phyloP scores from a whole-genome alignment of 768 basidiomycete genomes.

The Suillus bovinus region DNA sequence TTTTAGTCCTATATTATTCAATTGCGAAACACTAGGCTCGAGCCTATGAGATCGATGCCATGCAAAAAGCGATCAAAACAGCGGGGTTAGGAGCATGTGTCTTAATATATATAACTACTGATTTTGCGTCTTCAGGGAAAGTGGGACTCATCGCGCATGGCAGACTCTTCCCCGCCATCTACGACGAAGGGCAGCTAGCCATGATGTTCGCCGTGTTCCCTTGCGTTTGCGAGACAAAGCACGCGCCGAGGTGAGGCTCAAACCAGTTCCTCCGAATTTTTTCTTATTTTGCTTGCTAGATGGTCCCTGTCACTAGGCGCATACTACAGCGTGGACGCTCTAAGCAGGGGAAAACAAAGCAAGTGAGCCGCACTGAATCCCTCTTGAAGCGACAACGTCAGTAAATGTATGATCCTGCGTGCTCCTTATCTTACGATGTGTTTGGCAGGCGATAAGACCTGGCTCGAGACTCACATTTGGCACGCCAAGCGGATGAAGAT shows the following conservation, averaged over 20 bases:
- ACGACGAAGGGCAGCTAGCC: slow-evolving; percentile 90
- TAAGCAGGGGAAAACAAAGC: slow-evolving; percentile 63
- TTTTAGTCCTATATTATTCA: not conserved
- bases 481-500: slow-evolving; percentile 97
- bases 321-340: slow-evolving; percentile 47
- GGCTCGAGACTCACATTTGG: slow-evolving; percentile 98
- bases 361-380: slow-evolving; percentile 54
- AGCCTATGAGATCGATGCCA: slow-evolving; percentile 86
- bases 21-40: slow-evolving; percentile 56
- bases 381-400: slow-evolving; percentile 77
- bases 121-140: slow-evolving; percentile 43
- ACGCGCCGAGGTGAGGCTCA: slow-evolving; percentile 63
- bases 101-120: not conserved
- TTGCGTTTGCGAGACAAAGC: slow-evolving; percentile 81
- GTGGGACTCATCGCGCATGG: slow-evolving; percentile 82
- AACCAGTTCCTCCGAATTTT: slow-evolving; percentile 30
- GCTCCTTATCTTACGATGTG: not conserved
- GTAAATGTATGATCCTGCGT: slow-evolving; percentile 11
- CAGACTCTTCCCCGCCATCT: slow-evolving; percentile 92
- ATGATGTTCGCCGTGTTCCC: slow-evolving; percentile 91
- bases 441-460: slow-evolving; percentile 72
- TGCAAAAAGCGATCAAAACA: slow-evolving; percentile 83
- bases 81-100: slow-evolving; percentile 52
- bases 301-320: slow-evolving; percentile 50
- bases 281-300: slow-evolving; percentile 35